Evolutionary conservation across 2,329 filamentous ascomycete genomes (phyloP).

Genomic region (Ophiosphaerella herpotricha): DNA sequence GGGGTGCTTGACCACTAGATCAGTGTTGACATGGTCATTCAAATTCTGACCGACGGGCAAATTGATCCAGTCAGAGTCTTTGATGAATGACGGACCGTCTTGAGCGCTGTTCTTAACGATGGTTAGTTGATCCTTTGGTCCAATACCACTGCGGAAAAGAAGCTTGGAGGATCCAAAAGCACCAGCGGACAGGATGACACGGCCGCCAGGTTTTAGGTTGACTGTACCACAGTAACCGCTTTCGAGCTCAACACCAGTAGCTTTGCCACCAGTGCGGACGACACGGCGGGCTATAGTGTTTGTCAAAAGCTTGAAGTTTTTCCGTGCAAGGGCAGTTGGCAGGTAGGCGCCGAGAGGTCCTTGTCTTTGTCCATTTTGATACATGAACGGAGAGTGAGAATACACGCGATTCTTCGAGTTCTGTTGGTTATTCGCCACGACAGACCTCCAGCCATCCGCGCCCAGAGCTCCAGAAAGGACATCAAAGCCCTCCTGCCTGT

Average conservation of each 20-base stretch:
- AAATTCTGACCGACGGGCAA: conserved; percentile 58
- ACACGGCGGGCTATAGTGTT: conserved; percentile 70
- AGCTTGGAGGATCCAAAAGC: conserved; percentile 72
- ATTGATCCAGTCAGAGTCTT: conserved; percentile 54
- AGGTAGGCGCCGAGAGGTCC: conserved; percentile 75
- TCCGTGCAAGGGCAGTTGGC: conserved; percentile 60
- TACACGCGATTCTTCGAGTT: conserved; percentile 69
- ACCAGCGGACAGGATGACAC: conserved; percentile 70
- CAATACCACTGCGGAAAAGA: conserved; percentile 71
- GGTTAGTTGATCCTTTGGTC: conserved; percentile 57
- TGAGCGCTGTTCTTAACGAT: conserved; percentile 50
- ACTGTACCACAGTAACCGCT: conserved; percentile 64
- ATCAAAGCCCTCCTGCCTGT: conserved; percentile 69
- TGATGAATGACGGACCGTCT: conserved; percentile 51
- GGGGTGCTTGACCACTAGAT: conserved; percentile 57
- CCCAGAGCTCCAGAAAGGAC: conserved; percentile 64
- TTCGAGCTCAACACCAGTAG: conserved; percentile 72
- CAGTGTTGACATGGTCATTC: conserved; percentile 62
- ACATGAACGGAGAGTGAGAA: conserved; percentile 70
- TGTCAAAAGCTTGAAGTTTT: conserved; percentile 70
- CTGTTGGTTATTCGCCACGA: conserved; percentile 64
- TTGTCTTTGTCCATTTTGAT: conserved; percentile 66
- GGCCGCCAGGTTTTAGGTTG: conserved; percentile 63
- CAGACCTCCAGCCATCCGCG: conserved; percentile 65
- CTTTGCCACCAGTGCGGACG: conserved; percentile 64